Conservation (phyloP, 345 rosid genomes). For the Gossypium mustelinum region DNA sequence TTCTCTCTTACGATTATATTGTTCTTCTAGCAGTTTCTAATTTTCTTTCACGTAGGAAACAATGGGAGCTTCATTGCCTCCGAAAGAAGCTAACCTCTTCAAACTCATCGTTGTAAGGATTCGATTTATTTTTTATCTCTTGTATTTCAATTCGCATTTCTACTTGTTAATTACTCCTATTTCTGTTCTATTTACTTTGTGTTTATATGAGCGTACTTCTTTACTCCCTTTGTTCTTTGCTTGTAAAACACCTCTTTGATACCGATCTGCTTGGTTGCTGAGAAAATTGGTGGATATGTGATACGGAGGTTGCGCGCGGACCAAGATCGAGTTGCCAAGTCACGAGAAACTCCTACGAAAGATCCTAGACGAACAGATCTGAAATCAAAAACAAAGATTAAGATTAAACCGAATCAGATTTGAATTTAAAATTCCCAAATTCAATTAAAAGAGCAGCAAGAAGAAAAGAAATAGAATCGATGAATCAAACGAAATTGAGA, state of each 20-base stretch:
- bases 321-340: too few species aligned
- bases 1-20: background rate
- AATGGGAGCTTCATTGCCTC: slow-evolving; percentile 98
- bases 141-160: background rate
- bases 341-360: too few species aligned
- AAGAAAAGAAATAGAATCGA: too few species aligned
- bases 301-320: too few species aligned
- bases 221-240: background rate
- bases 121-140: slow-evolving; percentile 18
- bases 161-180: background rate
- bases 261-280: slow-evolving; percentile 12
- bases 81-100: slow-evolving; percentile 99
- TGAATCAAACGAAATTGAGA: too few species aligned
- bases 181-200: background rate
- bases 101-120: slow-evolving; percentile 98
- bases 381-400: too few species aligned
- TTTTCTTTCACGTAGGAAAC: slow-evolving; percentile 1
- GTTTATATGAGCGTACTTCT: background rate
- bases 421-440: too few species aligned
- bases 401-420: too few species aligned
- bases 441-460: too few species aligned
- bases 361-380: too few species aligned
- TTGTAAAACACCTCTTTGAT: slow-evolving; percentile 23
- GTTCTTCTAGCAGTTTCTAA: background rate
- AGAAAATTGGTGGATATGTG: background rate